Base-by-base conservation (phyloP, 164 flowering plant genomes). In the Aristolochia fimbriata region DNA sequence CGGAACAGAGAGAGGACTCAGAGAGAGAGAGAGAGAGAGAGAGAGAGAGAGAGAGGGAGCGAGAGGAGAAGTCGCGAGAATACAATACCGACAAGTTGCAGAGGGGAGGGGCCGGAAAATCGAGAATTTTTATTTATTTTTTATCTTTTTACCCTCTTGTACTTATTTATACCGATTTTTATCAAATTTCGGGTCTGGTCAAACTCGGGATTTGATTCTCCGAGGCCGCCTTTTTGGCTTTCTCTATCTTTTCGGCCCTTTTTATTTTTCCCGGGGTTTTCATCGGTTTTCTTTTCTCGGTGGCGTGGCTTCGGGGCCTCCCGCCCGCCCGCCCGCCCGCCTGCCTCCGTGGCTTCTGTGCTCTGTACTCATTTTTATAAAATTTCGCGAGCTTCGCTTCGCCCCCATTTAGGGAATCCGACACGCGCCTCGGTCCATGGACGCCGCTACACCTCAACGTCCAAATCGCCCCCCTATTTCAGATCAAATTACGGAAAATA, bases 181-280 rank as follows among this genome's bases (percentile, higher is more conserved):
- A 64, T 61, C 25, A 55, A n/a, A 63, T 58, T 65, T 58, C 52
- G 72, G 62, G 69, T 59, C 58, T 59, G 53, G 77, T 66, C 64
- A 65, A 65, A 74, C 71, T 58, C 57, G 59, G 68, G 71, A 65
- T 70, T 67, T 68, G 59, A 70, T 67, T 58, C 68, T 61, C 37
- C 47, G 64, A 21, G 27, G 56, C 27, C 5, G 20, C 64, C 56
- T 31, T 50, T 51, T 61, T 31, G 56, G 57, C 57, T 61, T 17
- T 41, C n/a, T 50, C 56, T 33, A n/a, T 51, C 47, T 51, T 58
- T 52, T 55, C 8, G 27, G 45, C 8, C 25, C 30, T 31, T 56
- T 25, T 12, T 30, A 16, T 16, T 33, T 47, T 19, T 14, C 43
- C 53, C 15, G 16, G 47, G 24, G 33, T 16, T 54, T 54, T 19